Percentiles rank a stretch among this genome's conserved stretches.
phyloP scores from a whole-genome alignment of 768 basidiomycete genomes.

The Calvatia gigantea region DNA sequence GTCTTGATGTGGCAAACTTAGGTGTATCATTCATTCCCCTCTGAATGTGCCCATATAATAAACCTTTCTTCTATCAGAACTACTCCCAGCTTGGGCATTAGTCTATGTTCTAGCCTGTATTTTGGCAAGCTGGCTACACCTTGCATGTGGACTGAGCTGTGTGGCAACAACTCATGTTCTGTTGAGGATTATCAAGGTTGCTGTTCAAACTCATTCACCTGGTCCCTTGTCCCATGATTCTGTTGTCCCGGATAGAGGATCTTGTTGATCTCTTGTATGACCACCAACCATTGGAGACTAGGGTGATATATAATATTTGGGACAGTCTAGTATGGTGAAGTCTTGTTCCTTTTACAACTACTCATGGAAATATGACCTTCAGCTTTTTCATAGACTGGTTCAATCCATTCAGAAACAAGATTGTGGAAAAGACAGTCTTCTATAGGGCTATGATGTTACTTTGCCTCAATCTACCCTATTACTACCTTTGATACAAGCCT shows the following conservation, averaged over 20 bases:
- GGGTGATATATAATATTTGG: slow-evolving; percentile 15
- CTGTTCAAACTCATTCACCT: neutral
- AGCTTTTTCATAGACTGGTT: slow-evolving; percentile 25
- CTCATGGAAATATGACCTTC: slow-evolving; percentile 16
- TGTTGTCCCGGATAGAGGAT: slow-evolving; percentile 20
- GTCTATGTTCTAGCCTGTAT: neutral
- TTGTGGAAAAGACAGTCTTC: slow-evolving; percentile 19
- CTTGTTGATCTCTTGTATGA: slow-evolving; percentile 18
- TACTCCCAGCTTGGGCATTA: neutral
- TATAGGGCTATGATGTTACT: slow-evolving; percentile 15
- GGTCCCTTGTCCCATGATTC: slow-evolving; percentile 12
- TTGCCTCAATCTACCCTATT: slow-evolving; percentile 18
- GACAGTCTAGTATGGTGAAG: slow-evolving; percentile 24
- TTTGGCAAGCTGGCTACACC: slow-evolving; percentile 11
- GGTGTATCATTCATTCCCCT: too few relatives aligned
- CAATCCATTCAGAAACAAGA: slow-evolving; percentile 26
- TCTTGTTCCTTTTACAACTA: slow-evolving; percentile 17
- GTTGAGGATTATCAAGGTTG: neutral
- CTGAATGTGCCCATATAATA: too few relatives aligned
- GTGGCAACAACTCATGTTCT: slow-evolving; percentile 11
- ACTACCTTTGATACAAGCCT: slow-evolving; percentile 12
- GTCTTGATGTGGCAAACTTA: too few relatives aligned
- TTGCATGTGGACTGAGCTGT: slow-evolving; percentile 17
- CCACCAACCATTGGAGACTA: slow-evolving; percentile 10
- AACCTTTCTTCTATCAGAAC: too few relatives aligned